Evolutionary conservation across 2,329 filamentous ascomycete species (phyloP).

Genomic region (Diaporthe citri): DNA sequence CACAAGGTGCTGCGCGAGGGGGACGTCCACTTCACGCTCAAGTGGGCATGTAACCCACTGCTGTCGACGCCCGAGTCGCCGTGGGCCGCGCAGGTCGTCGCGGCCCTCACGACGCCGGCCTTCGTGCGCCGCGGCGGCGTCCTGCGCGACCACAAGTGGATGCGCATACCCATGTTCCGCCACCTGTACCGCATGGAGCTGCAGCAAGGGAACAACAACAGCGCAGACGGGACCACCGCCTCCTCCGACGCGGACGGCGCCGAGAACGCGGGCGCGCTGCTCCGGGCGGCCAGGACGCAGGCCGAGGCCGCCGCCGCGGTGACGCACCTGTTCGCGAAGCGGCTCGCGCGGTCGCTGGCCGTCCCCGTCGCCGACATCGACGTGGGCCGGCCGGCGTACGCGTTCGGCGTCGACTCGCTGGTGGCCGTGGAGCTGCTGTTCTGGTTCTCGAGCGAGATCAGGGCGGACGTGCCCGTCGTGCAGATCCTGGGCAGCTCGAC

Average conservation of each 20-base stretch:
- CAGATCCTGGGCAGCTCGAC: too few relatives aligned
- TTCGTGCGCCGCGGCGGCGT: too few relatives aligned
- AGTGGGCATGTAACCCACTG: neutral
- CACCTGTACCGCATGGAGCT: neutral
- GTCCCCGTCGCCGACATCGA: neutral
- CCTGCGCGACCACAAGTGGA: too few relatives aligned
- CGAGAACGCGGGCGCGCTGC: too few relatives aligned
- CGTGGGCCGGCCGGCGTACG: neutral
- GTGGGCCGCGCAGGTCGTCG: neutral
- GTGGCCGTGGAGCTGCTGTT: neutral
- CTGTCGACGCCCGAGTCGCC: neutral
- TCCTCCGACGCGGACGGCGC: too few relatives aligned
- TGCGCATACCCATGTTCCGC: neutral
- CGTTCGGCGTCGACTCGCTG: neutral
- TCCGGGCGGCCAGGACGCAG: too few relatives aligned
- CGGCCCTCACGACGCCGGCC: neutral
- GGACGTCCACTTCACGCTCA: neutral
- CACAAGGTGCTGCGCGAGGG: neutral
- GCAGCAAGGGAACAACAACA: neutral
- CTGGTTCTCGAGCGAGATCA: neutral
- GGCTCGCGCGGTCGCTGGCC: neutral
- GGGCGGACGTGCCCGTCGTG: too few relatives aligned
- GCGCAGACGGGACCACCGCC: too few relatives aligned
- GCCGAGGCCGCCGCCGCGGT: neutral
- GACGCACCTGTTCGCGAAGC: slow-evolving; percentile 15